Base-by-base conservation (phyloP, 768 basidiomycete species). In the Rhizopogon rudus region DNA sequence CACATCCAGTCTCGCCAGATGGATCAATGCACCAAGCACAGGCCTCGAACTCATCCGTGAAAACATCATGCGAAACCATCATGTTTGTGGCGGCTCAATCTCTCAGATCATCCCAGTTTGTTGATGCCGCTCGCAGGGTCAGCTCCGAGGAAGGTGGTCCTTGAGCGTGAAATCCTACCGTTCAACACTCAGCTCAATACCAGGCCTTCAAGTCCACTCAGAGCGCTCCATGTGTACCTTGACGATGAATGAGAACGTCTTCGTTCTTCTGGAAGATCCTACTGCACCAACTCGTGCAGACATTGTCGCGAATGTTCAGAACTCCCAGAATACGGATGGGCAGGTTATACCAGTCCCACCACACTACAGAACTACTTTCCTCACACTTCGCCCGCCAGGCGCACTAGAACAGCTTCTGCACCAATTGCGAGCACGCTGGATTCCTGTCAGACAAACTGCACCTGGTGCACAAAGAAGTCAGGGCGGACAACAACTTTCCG, bases 171-270 rank as follows among this genome's bases (percentile, higher is more conserved):
- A 83, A 56, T 88, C 88, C 5, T 91, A 85, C 67, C 81, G 90
- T 22, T 90, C 89, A 1, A 82, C 81, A n/a, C 72, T 90, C 7
- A 74, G 78, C n/a, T 76, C 80, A 55, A 75, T 77, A 50, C 76
- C 78, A 4, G 80, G 80, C 10, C 61, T 78, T 46, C 75, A 81
- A 43, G 61, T 81, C 25, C 73, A 72, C 14, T 71, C 79, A 3
- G 89, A 91, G 64, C 79, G 89, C 31, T 80, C 80, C 1, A 88
- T 92, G 82, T 87, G 80, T 60, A 75, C 88, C 16, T 75, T 92
- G 17, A 88, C 87, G 2, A 87, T 91, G 86, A 82, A 85, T 55
- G 82, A 91, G 44, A 86, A 87, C 60, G 87, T 88, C 25, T 92
- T 90, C 65, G 88, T 91, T 22, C 77, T 85, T 6, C 71, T 91